Evolutionary conservation across 2,329 filamentous ascomycete genomes (phyloP).

Genomic region (Corniculantispora saksenae): DNA sequence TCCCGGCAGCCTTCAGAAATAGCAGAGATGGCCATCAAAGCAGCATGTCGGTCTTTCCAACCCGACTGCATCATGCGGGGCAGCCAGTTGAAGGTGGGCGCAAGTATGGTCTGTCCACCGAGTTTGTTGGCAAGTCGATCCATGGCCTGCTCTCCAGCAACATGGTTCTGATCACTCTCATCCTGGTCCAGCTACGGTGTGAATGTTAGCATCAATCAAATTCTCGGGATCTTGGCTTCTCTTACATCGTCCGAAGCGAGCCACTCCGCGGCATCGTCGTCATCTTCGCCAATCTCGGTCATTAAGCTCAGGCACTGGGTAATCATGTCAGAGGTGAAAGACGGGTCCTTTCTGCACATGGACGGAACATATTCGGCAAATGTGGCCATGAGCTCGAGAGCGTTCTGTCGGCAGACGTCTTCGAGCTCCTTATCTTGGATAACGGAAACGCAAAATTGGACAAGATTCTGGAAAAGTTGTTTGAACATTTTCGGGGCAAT

Average conservation of each 20-base stretch:
- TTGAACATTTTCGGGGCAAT: slow-evolving; percentile 98
- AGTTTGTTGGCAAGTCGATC: slow-evolving; percentile 96
- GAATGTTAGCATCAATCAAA: slow-evolving; percentile 23
- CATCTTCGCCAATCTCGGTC: slow-evolving; percentile 93
- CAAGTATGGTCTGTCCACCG: slow-evolving; percentile 87
- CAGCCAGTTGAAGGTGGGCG: slow-evolving; percentile 94
- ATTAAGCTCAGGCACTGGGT: slow-evolving; percentile 97
- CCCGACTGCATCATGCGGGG: slow-evolving; percentile 96
- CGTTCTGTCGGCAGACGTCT: slow-evolving; percentile 89
- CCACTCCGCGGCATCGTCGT: slow-evolving; percentile 95
- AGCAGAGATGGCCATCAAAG: slow-evolving; percentile 97
- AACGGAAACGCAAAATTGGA: slow-evolving; percentile 89
- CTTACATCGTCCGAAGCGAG: slow-evolving; percentile 85
- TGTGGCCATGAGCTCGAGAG: slow-evolving; percentile 94
- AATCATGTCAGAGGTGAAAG: slow-evolving; percentile 94
- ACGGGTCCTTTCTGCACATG: slow-evolving; percentile 93
- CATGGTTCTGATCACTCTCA: slow-evolving; percentile 95
- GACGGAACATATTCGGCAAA: slow-evolving; percentile 93
- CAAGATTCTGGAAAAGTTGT: slow-evolving; percentile 85
- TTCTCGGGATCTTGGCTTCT: slow-evolving; percentile 22
- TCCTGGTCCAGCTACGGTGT: slow-evolving; percentile 76
- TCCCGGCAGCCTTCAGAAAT: slow-evolving; percentile 97
- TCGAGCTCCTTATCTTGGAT: slow-evolving; percentile 94
- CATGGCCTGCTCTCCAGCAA: slow-evolving; percentile 98
- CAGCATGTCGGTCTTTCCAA: slow-evolving; percentile 94